Base-by-base conservation (phyloP, 805 yeast species). In the Candida coquimbonensis region DNA sequence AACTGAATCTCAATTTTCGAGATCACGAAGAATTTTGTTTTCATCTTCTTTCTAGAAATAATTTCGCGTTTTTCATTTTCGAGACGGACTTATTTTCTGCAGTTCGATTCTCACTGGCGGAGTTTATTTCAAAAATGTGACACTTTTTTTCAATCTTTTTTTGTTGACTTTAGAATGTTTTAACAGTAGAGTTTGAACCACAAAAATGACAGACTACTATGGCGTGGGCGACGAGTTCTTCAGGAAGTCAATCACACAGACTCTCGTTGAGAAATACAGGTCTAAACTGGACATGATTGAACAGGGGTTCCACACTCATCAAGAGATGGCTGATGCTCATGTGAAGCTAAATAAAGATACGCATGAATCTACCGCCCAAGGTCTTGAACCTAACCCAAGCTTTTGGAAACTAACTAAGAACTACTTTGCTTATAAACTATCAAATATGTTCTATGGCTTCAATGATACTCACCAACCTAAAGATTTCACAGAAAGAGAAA, bases 401-500 rank as follows among this genome's bases (percentile, higher is more conserved):
- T 33, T 49, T 3, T 49, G 50, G 48, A 45, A 25, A 1, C 33
- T 44, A 14, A 47, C 47, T 5, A 48, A 48, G 38, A 36, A 37
- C 7, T 45, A 43, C 27, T 9, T 48, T 14, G 29, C 19, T 21
- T 39, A 25, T 24, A 47, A 42, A 29, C 5, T 45, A 6, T 29
- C 39, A 1, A 31, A 39, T 11, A 16, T 44, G 16, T 19, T 36
- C 1, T 26, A 40, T 32, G 47, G 50, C 9, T 26, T 49, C 16
- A 48, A 39, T n/a, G 44, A 41, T 11, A 46, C 42, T 12, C 38
- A 35, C 9, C 42, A 44, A n/a, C 43, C 53, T 2, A 21, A 34
- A 29, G 52, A 52, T 35, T 55, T 54, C 44, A 48, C 55, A 1
- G 69, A 68, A 38, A 64, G 59, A 14, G 65, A 69, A 31, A 61